phyloP scores from a whole-genome alignment of 352 stramenopile species.

The Saprolegnia diclina region DNA sequence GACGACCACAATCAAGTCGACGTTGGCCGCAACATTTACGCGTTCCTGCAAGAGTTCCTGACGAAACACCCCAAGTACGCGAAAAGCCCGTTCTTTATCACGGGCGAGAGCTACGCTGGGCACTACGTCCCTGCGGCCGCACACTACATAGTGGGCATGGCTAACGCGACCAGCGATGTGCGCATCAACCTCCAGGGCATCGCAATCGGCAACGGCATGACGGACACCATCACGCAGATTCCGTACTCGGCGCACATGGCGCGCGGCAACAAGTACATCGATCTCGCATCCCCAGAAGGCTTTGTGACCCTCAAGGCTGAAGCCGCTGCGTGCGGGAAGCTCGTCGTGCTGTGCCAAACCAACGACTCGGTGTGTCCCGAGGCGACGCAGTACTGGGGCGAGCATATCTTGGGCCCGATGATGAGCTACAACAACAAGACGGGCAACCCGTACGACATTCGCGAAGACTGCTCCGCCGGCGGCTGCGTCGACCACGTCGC shows the following conservation, averaged over 20 bases:
- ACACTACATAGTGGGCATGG: conserved; percentile 48
- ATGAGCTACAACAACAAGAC: conserved; percentile 30
- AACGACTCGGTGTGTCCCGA: conserved; percentile 41
- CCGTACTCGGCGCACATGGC: conserved; percentile 65
- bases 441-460: conserved; percentile 21
- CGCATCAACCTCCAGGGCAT: conserved; percentile 70
- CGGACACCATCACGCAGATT: conserved; percentile 52
- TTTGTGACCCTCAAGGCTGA: conserved; percentile 42
- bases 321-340: conserved; percentile 40
- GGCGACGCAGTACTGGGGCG: conserved; percentile 37
- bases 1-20: conserved; percentile 44
- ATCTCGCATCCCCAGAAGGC: conserved; percentile 39
- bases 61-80: conserved; percentile 45
- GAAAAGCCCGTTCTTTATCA: conserved; percentile 53
- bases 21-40: conserved; percentile 62
- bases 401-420: conserved; percentile 36
- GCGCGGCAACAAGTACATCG: conserved; percentile 61
- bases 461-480: conserved; percentile 18
- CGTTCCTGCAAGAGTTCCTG: conserved; percentile 59
- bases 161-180: conserved; percentile 30
- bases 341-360: conserved; percentile 41
- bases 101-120: conserved; percentile 60
- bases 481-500: neutral
- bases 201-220: conserved; percentile 73
- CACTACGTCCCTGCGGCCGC: conserved; percentile 56